Evolutionary conservation across 78 protist genomes (phyloP), one percentile per base, ranked within the genome.

Genomic region (Chrysochromulina tobinii): DNA sequence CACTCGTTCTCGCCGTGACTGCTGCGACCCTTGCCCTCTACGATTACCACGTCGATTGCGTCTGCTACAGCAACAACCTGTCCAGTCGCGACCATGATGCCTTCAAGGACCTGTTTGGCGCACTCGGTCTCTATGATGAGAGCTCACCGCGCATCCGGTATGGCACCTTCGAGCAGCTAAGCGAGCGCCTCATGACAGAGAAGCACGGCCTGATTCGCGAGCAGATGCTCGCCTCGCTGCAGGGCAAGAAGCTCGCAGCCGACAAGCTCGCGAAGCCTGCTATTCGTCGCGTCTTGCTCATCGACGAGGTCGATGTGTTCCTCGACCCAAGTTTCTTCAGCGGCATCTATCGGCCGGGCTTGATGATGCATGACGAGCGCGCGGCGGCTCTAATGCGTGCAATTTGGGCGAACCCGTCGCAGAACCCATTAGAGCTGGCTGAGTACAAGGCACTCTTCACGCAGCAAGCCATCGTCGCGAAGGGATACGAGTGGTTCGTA

Each of bases 41-140:
- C 20, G 96, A 92, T 14, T 51, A 68, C 57, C 4, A 61, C n/a
- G 91, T 93, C 9, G 51, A 73, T 1, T 55, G 92, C 58, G 96
- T 83, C 27, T 92, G 93, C 89, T 92, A 94, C 96, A n/a, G 73
- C 27, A 2, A 6, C n/a, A 89, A 88, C 89, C 83, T 94, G n/a
- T 61, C 87, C n/a, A 9, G 11, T 6, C 90, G 96, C 20, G 96
- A 94, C 79, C 14, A n/a, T 21, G 51, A 17, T 2, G 59, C 3
- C 27, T 89, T 88, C 54, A 12, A 1, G 0, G 75, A 7, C 6
- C 23, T 94, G 7, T 91, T 81, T n/a, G n/a, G 17, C 57, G 5
- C 8, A 61, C 53, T 94, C 8, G 93, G 58, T 27, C 67, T 75
- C 20, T 21, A 27, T 6, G 86, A 61, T 38, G 18, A 14, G 20